Base-by-base conservation (phyloP, 2,329 filamentous ascomycete species). In the Acephala macrosclerotiorum region DNA sequence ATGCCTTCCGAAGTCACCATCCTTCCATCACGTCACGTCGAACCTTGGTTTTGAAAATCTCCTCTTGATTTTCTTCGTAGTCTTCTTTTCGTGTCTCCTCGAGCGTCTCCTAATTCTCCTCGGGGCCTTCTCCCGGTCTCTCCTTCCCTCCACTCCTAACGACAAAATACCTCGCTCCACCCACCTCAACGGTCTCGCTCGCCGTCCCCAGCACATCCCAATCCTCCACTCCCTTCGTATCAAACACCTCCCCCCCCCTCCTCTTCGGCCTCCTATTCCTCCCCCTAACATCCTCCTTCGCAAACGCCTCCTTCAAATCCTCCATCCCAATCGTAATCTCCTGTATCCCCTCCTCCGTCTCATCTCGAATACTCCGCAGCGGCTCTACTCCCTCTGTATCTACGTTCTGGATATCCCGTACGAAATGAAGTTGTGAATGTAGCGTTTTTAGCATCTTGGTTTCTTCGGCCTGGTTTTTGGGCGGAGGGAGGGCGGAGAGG, bases 381-480 rank as follows among this genome's bases (percentile, higher is more conserved):
- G 96, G 94, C 63, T 88, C 84, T 0, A 97, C 83, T 3, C 85
- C 88, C 0, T 83, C 79, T 0, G 93, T 94, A 77, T 97, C 86
- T 58, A 97, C 90, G 53, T 84, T 82, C 75, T 97, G 94, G 22
- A 98, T 89, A 68, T 93, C 88, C 67, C 87, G 89, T n/a, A 98
- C 94, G 75, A 99, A 99, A 74, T 91, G 90, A 0, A 99, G 86
- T 76, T 99, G 96, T 36, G 91, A 88, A 60, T 89, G 85, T 1
- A 99, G 84, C 0, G 90, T 94, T 25, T 85, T 76, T 3, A 97
- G 84, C 87, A 97, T 93, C 29, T 83, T 79, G 0, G 81, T 74
- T 76, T 97, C 91, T 72, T 94, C 89, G 60, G 82, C 82, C 1
- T 81, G 70, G 1, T 83, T 83, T 20, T 83, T 79, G 0, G 95